Percentiles rank a stretch among this genome's conserved stretches.
These are phyloP conservation scores for Arthrobotrys conoides DNA, from an alignment of 2,329 filamentous ascomycete species.

Conservation along the genomic window DNA sequence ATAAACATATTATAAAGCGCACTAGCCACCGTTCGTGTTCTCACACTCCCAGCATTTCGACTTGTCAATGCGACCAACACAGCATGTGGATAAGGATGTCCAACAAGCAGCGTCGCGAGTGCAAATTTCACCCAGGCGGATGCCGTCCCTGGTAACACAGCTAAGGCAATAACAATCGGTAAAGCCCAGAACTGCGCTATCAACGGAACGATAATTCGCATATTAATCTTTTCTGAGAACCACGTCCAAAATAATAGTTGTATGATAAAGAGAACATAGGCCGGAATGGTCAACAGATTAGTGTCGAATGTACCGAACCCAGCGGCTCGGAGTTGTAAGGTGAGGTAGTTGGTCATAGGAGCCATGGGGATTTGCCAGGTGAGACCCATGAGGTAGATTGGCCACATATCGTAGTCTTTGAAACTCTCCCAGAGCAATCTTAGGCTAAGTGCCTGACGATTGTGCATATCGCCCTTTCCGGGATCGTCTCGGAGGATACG, in stretches of 20 bases:
- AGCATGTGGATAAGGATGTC: slow-evolving; percentile 73
- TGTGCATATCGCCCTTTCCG: slow-evolving; percentile 74
- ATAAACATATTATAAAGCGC: slow-evolving; percentile 76
- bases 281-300: slow-evolving; percentile 76
- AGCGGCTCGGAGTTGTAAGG: slow-evolving; percentile 73
- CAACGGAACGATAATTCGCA: slow-evolving; percentile 70
- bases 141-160: slow-evolving; percentile 66
- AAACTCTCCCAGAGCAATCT: slow-evolving; percentile 71
- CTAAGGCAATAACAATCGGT: slow-evolving; percentile 72
- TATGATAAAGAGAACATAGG: slow-evolving; percentile 70
- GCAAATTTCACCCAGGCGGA: slow-evolving; percentile 71
- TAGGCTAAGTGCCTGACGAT: slow-evolving; percentile 72
- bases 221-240: slow-evolving; percentile 70
- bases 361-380: slow-evolving; percentile 72
- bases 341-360: slow-evolving; percentile 72
- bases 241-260: slow-evolving; percentile 71
- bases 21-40: slow-evolving; percentile 75
- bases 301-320: slow-evolving; percentile 75
- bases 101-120: slow-evolving; percentile 70
- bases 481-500: slow-evolving; percentile 74
- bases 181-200: slow-evolving; percentile 74
- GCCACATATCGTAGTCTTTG: slow-evolving; percentile 76
- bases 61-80: slow-evolving; percentile 75
- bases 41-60: slow-evolving; percentile 75
- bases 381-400: slow-evolving; percentile 72